Conservation (phyloP, 2,329 filamentous ascomycete genomes). For the Fusarium nygamai region DNA sequence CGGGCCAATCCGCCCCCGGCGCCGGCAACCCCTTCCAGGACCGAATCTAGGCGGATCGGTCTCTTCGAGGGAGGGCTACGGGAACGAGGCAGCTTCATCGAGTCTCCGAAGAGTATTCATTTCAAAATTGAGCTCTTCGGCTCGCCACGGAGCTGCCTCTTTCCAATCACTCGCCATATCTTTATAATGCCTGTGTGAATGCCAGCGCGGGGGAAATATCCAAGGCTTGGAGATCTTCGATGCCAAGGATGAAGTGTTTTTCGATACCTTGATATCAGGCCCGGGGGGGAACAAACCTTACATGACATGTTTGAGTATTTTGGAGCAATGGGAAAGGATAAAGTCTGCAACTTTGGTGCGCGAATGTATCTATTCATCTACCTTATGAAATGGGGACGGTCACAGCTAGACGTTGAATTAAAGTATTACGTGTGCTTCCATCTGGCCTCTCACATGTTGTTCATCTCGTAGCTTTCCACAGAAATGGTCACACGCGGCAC, state of each 20-base stretch:
- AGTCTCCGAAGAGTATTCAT: conserved; percentile 32
- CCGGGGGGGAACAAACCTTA: conserved; percentile 28
- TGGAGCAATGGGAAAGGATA: conserved; percentile 39
- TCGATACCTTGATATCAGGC: conserved; percentile 41
- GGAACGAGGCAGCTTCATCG: conserved; percentile 27
- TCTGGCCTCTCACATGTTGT: background rate
- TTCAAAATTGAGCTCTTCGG: background rate
- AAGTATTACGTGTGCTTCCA: conserved; percentile 36
- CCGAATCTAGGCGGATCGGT: conserved; percentile 44
- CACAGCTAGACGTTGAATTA: conserved; percentile 37
- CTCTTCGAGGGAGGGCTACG: conserved; percentile 22
- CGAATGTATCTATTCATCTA: conserved; percentile 39
- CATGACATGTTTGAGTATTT: conserved; percentile 40
- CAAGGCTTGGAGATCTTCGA: conserved; percentile 16
- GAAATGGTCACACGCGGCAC: background rate
- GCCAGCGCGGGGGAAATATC: conserved; percentile 12
- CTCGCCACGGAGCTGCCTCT: background rate
- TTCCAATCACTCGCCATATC: background rate
- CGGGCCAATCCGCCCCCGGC: conserved; percentile 34
- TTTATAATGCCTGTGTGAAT: conserved; percentile 22
- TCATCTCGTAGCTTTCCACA: conserved; percentile 1
- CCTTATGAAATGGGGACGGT: conserved; percentile 23
- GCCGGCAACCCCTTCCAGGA: conserved; percentile 52
- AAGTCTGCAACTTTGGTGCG: conserved; percentile 38
- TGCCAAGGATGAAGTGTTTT: conserved; percentile 35